Evolutionary conservation across 2,329 filamentous ascomycete genomes (phyloP).

Genomic region (Ambrosiella cleistominuta): DNA sequence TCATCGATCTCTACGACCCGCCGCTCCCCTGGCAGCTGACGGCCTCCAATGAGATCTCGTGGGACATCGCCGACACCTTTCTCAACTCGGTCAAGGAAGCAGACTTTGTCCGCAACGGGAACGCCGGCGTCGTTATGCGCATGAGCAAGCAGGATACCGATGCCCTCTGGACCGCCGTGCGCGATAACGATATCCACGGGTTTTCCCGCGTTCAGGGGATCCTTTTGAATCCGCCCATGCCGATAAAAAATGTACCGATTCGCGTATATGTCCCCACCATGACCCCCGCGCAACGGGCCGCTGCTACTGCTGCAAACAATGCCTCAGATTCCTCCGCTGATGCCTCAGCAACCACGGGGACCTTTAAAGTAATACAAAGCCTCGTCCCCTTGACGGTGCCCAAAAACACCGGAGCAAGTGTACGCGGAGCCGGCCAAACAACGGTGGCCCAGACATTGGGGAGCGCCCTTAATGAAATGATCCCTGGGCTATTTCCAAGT

Average conservation of each 20-base stretch:
- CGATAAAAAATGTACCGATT: slow-evolving; percentile 69
- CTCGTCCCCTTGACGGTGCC: slow-evolving; percentile 38
- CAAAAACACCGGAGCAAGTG: slow-evolving; percentile 20
- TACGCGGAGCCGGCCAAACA: not conserved
- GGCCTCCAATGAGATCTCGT: slow-evolving; percentile 35
- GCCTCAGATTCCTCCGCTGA: not conserved
- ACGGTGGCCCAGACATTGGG: slow-evolving; percentile 37
- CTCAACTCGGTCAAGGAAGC: slow-evolving; percentile 54
- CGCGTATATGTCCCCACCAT: slow-evolving; percentile 66
- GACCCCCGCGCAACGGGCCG: slow-evolving; percentile 27
- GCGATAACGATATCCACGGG: slow-evolving; percentile 54
- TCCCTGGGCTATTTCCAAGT: slow-evolving; percentile 76
- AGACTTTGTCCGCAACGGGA: slow-evolving; percentile 75
- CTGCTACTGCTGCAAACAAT: slow-evolving; percentile 11
- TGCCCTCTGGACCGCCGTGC: slow-evolving; percentile 63
- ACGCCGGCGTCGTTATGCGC: slow-evolving; percentile 77
- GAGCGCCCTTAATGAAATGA: slow-evolving; percentile 52
- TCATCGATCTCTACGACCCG: slow-evolving; percentile 40
- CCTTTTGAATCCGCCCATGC: slow-evolving; percentile 56
- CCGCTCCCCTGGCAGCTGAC: slow-evolving; percentile 36
- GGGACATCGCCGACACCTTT: slow-evolving; percentile 46
- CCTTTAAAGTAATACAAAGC: slow-evolving; percentile 59
- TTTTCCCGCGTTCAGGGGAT: slow-evolving; percentile 61
- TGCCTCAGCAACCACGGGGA: slow-evolving; percentile 22
- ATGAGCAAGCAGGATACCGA: slow-evolving; percentile 71